Evolutionary conservation across 768 basidiomycete genomes (phyloP).

Genomic region (Suillus discolor): DNA sequence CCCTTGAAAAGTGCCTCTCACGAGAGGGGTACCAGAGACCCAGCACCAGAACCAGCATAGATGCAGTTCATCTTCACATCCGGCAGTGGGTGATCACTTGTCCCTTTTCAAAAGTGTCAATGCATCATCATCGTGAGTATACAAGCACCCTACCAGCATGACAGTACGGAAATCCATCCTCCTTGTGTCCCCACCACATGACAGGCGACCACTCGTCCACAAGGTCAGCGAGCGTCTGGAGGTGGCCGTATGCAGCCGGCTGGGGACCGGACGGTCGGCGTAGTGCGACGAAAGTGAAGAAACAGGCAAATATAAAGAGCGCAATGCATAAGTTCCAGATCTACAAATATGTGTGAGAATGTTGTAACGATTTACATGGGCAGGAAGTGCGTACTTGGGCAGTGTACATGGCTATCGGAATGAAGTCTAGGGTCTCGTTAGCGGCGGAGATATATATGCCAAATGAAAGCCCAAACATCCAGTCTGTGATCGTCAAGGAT

Average conservation of each 20-base stretch:
- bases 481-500: slow-evolving; percentile 18
- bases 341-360: slow-evolving; percentile 9
- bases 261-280: slow-evolving; percentile 12
- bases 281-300: slow-evolving; percentile 15
- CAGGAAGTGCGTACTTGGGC: slow-evolving; percentile 21
- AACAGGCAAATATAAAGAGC: slow-evolving; percentile 25
- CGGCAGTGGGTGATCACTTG: neutral
- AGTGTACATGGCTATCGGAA: slow-evolving; percentile 27
- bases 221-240: slow-evolving; percentile 21
- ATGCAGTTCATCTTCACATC: neutral
- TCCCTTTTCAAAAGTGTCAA: slow-evolving; percentile 1
- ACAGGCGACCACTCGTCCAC: slow-evolving; percentile 23
- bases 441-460: slow-evolving; percentile 18
- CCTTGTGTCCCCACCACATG: slow-evolving; percentile 27
- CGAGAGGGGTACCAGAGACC: neutral
- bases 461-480: slow-evolving; percentile 36
- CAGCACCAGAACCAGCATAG: neutral
- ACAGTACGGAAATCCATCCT: slow-evolving; percentile 11
- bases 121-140: slow-evolving; percentile 3
- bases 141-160: slow-evolving; percentile 6
- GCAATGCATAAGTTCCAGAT: slow-evolving; percentile 28
- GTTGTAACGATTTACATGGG: neutral
- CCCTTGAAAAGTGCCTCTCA: neutral
- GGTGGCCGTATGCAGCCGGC: slow-evolving; percentile 21
- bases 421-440: slow-evolving; percentile 14